Evolutionary conservation across 225 moss, liverwort and hornwort species (phyloP).

Genomic region (Anthoceros angustus): DNA sequence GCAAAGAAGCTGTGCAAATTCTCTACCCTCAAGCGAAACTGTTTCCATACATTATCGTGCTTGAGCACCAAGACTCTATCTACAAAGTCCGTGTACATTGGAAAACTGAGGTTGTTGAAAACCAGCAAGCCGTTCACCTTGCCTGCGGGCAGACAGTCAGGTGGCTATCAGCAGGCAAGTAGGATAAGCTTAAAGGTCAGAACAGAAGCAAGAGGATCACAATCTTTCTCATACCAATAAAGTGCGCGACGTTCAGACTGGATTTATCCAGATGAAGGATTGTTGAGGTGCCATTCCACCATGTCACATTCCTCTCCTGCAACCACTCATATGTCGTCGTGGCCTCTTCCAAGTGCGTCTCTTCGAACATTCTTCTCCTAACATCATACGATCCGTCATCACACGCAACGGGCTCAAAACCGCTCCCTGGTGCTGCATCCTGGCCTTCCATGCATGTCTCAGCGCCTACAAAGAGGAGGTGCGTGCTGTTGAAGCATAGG

Average conservation of each 20-base stretch:
- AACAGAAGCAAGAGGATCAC: neutral
- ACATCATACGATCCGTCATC: neutral
- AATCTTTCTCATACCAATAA: neutral
- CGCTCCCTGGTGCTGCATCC: neutral
- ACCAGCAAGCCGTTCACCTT: neutral
- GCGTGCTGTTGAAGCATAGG: neutral
- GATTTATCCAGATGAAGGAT: neutral
- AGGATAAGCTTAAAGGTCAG: neutral
- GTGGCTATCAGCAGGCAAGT: neutral
- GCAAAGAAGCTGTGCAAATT: neutral
- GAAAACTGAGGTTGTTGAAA: neutral
- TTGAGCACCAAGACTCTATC: conserved; percentile 1
- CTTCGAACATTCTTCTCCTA: neutral
- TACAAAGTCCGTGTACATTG: neutral
- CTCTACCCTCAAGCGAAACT: neutral
- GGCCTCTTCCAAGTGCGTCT: neutral
- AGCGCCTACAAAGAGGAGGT: neutral
- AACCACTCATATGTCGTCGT: neutral
- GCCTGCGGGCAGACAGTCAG: neutral
- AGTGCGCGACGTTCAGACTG: neutral
- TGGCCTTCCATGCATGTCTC: neutral
- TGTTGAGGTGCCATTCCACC: conserved; percentile 1
- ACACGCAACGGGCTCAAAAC: neutral
- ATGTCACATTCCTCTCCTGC: conserved; percentile 1
- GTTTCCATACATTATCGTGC: neutral